Percentiles rank a stretch among this genome's conserved stretches.
Evolutionary conservation across 768 basidiomycete species (phyloP).

Genomic region (Dentipellis fragilis): DNA sequence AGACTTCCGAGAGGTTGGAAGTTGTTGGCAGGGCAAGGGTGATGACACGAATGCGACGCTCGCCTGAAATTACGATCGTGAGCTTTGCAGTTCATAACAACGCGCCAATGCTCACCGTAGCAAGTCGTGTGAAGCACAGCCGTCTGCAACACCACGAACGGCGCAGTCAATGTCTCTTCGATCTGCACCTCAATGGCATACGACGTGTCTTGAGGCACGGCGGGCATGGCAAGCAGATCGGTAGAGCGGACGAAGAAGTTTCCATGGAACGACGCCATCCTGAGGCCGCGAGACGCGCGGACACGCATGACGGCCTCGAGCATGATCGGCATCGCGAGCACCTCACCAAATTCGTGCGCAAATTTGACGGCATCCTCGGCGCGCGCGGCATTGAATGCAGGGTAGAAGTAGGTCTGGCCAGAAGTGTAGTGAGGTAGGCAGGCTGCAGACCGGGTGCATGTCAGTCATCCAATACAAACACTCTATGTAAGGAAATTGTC

Average conservation of each 20-base stretch:
- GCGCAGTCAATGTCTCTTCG: conserved; percentile 38
- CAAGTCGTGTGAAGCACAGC: conserved; percentile 47
- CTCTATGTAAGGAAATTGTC: conserved; percentile 10
- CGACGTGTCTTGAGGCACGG: conserved; percentile 44
- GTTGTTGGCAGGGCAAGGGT: conserved; percentile 85
- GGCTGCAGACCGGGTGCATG: conserved; percentile 31
- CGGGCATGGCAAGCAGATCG: conserved; percentile 45
- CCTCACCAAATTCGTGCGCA: conserved; percentile 92
- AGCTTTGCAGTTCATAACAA: not conserved
- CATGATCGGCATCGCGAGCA: conserved; percentile 89
- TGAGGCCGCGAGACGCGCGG: conserved; percentile 64
- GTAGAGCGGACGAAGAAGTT: conserved; percentile 53
- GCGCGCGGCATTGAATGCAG: conserved; percentile 90
- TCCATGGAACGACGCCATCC: conserved; percentile 51
- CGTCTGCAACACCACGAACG: conserved; percentile 44
- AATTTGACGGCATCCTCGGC: conserved; percentile 98
- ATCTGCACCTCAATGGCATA: conserved; percentile 49
- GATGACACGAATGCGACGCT: conserved; percentile 85
- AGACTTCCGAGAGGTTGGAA: conserved; percentile 78
- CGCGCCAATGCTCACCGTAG: conserved; percentile 22
- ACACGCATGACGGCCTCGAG: conserved; percentile 97
- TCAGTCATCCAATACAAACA: not conserved
- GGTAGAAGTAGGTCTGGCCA: conserved; percentile 97
- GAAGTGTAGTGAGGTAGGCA: conserved; percentile 95
- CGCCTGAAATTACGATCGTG: conserved; percentile 19